Evolutionary conservation across 441 rosid genomes (phyloP), one percentile per base, ranked within the genome.

Genomic region (Geranium incanum): DNA sequence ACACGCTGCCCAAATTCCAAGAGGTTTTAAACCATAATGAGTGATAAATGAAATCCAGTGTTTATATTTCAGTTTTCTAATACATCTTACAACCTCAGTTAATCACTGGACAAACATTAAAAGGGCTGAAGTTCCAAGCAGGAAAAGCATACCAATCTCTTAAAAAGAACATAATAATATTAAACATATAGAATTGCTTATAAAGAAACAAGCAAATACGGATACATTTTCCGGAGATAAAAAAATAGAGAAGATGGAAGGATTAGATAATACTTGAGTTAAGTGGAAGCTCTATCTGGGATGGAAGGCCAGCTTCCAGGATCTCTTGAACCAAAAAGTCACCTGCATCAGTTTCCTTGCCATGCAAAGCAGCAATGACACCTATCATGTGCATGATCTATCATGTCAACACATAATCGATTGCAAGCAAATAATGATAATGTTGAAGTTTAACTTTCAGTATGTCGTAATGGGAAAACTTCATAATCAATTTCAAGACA

Each of bases 251-350:
- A 55, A 70, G 75, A 75, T 71, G 45, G 39, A 66, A 57, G 60
- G 74, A 66, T 64, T 41, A 11, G 36, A 55, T 72, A 81, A 73
- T 82, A 90, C 97, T 74, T 68, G 84, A 80, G 70, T 84, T 75
- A 50, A 89, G 84, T 13, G 86, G 91, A 74, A 76, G 80, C 70
- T 86, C 85, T 68, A 80, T 81, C 82, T 95, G 93, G 38, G 96
- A 90, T 65, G 97, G 88, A 76, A 90, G 78, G 64, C 93, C 99
- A 76, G 96, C 91, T 80, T 95, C 99, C 66, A 92, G 81, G 70
- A 92, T 84, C 78, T 89, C 96, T 75, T 82, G 78, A 83, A 92
- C 99, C 74, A 83, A 68, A 81, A 89, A 92, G 52, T 87, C 90
- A 66, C 97, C 99, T 23, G 88, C 86, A 73, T 75, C 81, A 69